Conservation (phyloP, 2,329 filamentous ascomycete species). For the Leptoxyphium fumago region DNA sequence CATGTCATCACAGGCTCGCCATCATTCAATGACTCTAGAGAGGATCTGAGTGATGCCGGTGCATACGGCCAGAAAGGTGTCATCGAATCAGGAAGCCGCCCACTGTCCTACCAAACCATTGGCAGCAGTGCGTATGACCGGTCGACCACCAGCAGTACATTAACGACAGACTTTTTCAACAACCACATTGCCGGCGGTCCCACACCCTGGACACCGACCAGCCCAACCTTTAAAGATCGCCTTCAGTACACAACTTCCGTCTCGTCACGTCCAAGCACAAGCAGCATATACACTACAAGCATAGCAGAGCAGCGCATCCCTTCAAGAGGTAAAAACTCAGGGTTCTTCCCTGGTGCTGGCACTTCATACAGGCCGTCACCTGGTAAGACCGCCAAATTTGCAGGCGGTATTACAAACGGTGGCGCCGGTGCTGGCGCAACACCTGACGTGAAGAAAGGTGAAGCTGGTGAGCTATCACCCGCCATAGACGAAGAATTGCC, state of each 20-base stretch:
- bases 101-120: constrained; percentile 11
- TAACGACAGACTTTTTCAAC: constrained; percentile 18
- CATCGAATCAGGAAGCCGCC: constrained; percentile 12
- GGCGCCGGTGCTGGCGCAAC: constrained; percentile 10
- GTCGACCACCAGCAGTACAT: constrained; percentile 15
- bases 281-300: constrained; percentile 30
- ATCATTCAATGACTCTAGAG: constrained; percentile 45
- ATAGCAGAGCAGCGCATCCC: constrained; percentile 27
- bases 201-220: constrained; percentile 19
- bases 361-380: constrained; percentile 13
- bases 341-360: constrained; percentile 25
- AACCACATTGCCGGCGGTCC: constrained; percentile 8
- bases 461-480: not conserved
- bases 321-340: constrained; percentile 26
- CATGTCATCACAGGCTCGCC: constrained; percentile 56
- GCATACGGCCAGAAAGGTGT: constrained; percentile 15
- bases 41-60: constrained; percentile 22
- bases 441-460: constrained; percentile 7
- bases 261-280: constrained; percentile 20
- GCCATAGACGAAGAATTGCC: not conserved
- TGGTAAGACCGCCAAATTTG: not conserved
- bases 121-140: constrained; percentile 10
- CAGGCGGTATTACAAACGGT: constrained; percentile 1
- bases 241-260: constrained; percentile 2
- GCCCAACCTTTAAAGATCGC: constrained; percentile 8